phyloP scores from a whole-genome alignment of 768 basidiomycete species.

The Russula lepida region DNA sequence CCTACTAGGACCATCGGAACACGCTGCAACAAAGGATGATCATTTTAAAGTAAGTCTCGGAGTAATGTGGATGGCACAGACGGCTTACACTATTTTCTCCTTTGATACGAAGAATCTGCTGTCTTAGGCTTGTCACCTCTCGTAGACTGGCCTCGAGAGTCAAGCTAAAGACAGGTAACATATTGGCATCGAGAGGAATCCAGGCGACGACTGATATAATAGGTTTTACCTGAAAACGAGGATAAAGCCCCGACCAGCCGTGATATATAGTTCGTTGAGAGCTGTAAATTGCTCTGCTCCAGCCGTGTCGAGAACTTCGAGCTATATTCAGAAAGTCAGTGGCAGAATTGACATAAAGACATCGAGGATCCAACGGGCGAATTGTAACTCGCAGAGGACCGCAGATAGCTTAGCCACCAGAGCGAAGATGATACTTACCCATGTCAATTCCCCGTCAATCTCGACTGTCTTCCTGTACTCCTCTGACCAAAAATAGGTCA shows the following conservation, averaged over 20 bases:
- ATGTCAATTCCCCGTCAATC: constrained; percentile 56
- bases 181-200: background rate
- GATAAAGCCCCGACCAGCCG: constrained; percentile 73
- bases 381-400: background rate
- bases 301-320: constrained; percentile 77
- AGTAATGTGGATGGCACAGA: too few species aligned
- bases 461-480: constrained; percentile 57
- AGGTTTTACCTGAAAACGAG: constrained; percentile 63
- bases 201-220: background rate
- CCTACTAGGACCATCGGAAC: constrained; percentile 83
- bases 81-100: constrained; percentile 51
- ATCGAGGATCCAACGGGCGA: background rate
- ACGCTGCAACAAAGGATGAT: constrained; percentile 29
- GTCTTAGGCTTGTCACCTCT: constrained; percentile 72
- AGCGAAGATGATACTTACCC: constrained; percentile 36
- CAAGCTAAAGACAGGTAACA: constrained; percentile 38
- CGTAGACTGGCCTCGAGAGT: constrained; percentile 75
- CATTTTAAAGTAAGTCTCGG: background rate
- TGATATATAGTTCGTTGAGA: constrained; percentile 74
- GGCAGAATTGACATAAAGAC: background rate
- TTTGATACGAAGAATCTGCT: constrained; percentile 76
- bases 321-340: constrained; percentile 33
- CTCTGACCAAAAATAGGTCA: constrained; percentile 36
- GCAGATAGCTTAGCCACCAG: constrained; percentile 2
- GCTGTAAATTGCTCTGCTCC: constrained; percentile 82